Conservation (phyloP, 2,329 filamentous ascomycete genomes). For the Harringtonia aguacate region DNA sequence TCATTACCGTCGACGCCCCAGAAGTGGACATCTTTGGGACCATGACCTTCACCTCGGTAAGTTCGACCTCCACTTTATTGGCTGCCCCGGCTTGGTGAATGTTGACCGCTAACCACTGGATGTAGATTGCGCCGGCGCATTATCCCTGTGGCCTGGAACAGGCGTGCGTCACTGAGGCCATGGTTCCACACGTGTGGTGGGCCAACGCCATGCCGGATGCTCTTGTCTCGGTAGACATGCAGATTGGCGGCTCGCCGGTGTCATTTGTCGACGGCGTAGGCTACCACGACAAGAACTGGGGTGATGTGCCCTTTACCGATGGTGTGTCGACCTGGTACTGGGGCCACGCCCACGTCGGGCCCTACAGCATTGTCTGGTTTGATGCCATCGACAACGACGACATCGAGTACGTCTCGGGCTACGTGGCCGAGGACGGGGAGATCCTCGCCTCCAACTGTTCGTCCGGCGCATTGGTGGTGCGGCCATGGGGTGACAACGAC, state of each 20-base stretch:
- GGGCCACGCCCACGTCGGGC: conserved; percentile 30
- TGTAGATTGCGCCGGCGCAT: conserved; percentile 20
- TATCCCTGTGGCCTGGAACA: conserved; percentile 28
- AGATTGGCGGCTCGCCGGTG: conserved; percentile 12
- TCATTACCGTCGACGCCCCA: conserved; percentile 6
- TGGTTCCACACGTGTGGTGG: conserved; percentile 27
- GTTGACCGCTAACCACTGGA: not conserved
- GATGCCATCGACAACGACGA: conserved; percentile 18
- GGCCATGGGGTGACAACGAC: conserved; percentile 1
- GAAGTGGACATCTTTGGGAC: conserved; percentile 5
- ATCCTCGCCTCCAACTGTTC: not conserved
- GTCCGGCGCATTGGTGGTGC: not conserved
- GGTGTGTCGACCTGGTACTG: conserved; percentile 28
- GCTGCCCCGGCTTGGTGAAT: not conserved
- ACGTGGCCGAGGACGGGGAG: conserved; percentile 19
- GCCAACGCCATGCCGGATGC: conserved; percentile 23
- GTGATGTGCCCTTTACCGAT: conserved; percentile 21
- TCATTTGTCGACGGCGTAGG: conserved; percentile 25
- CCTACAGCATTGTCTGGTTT: conserved; percentile 34
- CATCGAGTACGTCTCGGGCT: conserved; percentile 15
- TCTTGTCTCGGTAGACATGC: conserved; percentile 14
- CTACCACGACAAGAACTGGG: conserved; percentile 40
- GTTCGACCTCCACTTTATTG: not conserved
- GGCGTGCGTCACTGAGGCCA: conserved; percentile 30
- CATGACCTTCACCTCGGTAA: conserved; percentile 5